phyloP scores from a whole-genome alignment of 768 basidiomycete species.

The Phlebiopsis flavidoalba region DNA sequence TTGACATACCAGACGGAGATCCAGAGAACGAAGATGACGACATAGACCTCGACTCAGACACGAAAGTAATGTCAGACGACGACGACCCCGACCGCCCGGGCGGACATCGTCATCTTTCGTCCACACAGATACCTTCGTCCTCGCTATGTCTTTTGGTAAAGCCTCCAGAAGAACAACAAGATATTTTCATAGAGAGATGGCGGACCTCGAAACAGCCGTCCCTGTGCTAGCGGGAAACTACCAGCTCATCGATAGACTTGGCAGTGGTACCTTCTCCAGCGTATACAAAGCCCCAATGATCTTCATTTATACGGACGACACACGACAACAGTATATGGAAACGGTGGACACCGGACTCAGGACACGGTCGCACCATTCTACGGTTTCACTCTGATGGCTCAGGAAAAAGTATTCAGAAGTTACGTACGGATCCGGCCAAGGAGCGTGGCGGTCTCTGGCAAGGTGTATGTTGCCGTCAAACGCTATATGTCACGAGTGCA shows the following conservation, averaged over 20 bases:
- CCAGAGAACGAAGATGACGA: constrained; percentile 29
- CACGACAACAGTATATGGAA: constrained; percentile 78
- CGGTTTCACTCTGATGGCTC: neutral
- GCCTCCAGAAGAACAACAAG: constrained; percentile 60
- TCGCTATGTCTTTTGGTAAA: constrained; percentile 54
- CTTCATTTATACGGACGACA: constrained; percentile 58
- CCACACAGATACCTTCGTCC: constrained; percentile 45
- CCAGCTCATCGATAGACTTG: constrained; percentile 81
- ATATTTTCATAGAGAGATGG: constrained; percentile 71
- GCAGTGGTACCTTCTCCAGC: constrained; percentile 97
- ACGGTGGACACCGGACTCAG: constrained; percentile 26
- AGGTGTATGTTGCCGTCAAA: constrained; percentile 89
- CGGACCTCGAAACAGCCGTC: constrained; percentile 60
- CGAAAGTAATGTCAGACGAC: constrained; percentile 18
- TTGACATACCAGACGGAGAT: neutral
- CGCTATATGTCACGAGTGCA: constrained; percentile 93
- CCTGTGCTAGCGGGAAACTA: constrained; percentile 67
- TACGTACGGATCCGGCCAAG: constrained; percentile 50
- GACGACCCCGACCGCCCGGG: constrained; percentile 17
- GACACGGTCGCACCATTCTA: neutral
- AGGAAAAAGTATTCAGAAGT: constrained; percentile 15
- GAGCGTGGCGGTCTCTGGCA: constrained; percentile 35
- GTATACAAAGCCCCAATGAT: constrained; percentile 98
- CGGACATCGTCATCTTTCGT: neutral
- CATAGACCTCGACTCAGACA: constrained; percentile 29